Conservation (phyloP, 106 monocot species). For the Dendrobium catenatum region DNA sequence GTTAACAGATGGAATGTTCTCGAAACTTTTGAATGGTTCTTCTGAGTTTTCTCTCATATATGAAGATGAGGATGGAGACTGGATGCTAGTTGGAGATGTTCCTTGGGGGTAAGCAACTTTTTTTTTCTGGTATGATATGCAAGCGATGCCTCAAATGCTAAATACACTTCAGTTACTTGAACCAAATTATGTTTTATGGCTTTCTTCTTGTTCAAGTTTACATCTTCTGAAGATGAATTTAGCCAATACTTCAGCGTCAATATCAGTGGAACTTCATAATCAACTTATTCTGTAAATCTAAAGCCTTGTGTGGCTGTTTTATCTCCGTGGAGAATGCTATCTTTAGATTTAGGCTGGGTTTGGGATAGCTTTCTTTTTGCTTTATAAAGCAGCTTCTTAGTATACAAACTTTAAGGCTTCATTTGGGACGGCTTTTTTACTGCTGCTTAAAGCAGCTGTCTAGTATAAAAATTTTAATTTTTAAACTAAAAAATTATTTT, state of each 20-base stretch:
- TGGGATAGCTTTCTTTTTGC: too few relatives aligned
- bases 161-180: not conserved
- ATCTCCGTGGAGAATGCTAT: not conserved
- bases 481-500: too few relatives aligned
- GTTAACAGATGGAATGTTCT: conserved; percentile 31
- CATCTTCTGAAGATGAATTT: not conserved
- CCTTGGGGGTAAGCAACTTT: conserved; percentile 70
- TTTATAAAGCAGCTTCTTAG: too few relatives aligned
- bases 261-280: not conserved
- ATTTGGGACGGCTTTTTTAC: too few relatives aligned
- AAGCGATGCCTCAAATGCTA: too few relatives aligned
- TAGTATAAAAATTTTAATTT: too few relatives aligned
- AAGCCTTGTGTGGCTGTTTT: not conserved
- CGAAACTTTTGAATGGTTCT: conserved; percentile 61
- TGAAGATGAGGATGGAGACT: conserved; percentile 94
- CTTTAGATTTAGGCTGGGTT: not conserved
- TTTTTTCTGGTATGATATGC: too few relatives aligned
- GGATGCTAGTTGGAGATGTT: conserved; percentile 98
- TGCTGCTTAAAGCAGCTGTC: too few relatives aligned
- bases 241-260: not conserved
- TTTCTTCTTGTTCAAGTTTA: not conserved
- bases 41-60: conserved; percentile 83
- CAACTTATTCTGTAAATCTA: not conserved
- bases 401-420: too few relatives aligned
- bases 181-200: not conserved